Base-by-base conservation (phyloP, 202 grass and related monocot genomes). In the Musa balbisiana region DNA sequence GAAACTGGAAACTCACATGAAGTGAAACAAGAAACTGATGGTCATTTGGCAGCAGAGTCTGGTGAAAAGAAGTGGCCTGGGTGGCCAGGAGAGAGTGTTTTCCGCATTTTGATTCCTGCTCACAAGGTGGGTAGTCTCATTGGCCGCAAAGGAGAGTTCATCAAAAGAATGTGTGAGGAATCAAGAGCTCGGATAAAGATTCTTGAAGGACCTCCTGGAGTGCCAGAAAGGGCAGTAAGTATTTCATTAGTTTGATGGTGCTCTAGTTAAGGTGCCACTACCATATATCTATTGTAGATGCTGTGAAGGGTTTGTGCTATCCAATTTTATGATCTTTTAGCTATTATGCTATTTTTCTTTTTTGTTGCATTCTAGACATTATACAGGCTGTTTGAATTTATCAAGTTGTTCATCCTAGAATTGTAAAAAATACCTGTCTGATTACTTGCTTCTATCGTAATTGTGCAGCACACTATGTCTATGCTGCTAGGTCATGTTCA, bases 81-180 rank as follows among this genome's bases (percentile, higher is more conserved):
- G 51, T 91, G 88, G 85, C 88, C 88, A 55, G 85, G 88, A 79
- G 87, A 75, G 55, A 87, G 60, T 21, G 85, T 91, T 67, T 91
- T 91, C 64, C 84, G 88, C 71, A 85, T 91, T 66, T 62, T 91
- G 21, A 80, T 87, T 75, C 80, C 77, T 17, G 51, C 77, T n/a
- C 85, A 87, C 27, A 83, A 83, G 55, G 82, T 81, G 0, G 80
- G 85, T 2, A 64, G 64, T 8, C 62, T 87, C 55, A 91, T 87
- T 75, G 85, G 88, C 21, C 80, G 82, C 20, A 83, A 80, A 67
- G 88, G 88, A 59, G 82, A 87, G 27, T 85, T 27, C 23, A 81
- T 91, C 67, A 91, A 72, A 82, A 85, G 62, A 59, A 22, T 91
- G 25, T 90, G 88, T 25, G 85, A 85, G 80, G 82, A 87, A 80